phyloP scores from a whole-genome alignment of 2,329 filamentous ascomycete species.

The Akanthomyces lecanii region DNA sequence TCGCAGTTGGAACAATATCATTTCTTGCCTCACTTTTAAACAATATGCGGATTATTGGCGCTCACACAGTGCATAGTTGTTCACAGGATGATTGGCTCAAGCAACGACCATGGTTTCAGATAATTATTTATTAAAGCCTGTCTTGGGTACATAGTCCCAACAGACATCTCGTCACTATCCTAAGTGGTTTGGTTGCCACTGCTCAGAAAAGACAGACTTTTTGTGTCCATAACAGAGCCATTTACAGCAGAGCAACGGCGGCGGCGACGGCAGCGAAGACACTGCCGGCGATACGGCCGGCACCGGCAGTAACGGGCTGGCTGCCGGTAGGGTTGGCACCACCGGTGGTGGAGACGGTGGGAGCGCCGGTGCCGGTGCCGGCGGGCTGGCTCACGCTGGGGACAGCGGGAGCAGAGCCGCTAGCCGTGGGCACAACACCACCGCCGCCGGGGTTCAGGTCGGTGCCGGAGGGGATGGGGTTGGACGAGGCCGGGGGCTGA shows the following conservation, averaged over 20 bases:
- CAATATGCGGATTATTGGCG: too few relatives aligned
- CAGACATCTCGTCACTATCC: neutral
- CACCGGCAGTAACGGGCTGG: constrained; percentile 4
- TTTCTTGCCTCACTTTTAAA: too few relatives aligned
- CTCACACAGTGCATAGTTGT: too few relatives aligned
- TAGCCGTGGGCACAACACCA: neutral
- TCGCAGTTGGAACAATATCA: too few relatives aligned
- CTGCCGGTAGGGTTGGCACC: neutral
- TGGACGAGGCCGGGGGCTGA: neutral
- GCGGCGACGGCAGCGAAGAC: neutral
- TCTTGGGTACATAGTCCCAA: neutral
- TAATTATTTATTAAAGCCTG: neutral
- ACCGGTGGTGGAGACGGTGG: neutral
- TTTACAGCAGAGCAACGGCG: constrained; percentile 1
- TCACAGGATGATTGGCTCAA: too few relatives aligned
- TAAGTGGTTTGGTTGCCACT: neutral
- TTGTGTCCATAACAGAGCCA: neutral
- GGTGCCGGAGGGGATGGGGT: neutral
- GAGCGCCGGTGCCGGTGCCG: neutral
- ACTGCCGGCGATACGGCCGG: neutral
- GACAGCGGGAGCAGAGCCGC: neutral
- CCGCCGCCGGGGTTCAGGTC: neutral
- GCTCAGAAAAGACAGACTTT: constrained; percentile 4
- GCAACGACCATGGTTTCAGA: neutral
- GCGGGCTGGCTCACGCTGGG: neutral